Conservation (phyloP, 1,139 yeast genomes). For the Suhomyces bribrorum region DNA sequence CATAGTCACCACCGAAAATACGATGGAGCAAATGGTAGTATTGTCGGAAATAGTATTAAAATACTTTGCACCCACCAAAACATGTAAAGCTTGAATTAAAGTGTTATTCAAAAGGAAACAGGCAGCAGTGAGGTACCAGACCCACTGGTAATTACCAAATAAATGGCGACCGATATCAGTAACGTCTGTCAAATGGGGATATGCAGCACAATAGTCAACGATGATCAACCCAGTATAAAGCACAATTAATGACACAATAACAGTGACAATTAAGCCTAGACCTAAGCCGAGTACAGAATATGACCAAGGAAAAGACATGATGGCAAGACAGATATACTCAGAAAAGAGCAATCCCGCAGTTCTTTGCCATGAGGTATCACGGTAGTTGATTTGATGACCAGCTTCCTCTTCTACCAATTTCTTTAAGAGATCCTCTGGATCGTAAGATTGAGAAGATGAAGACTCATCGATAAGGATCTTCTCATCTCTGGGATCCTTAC, state of each 20-base stretch:
- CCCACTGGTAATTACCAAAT: slow-evolving; percentile 52
- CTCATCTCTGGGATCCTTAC: slow-evolving; percentile 1
- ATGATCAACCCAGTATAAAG: slow-evolving; percentile 57
- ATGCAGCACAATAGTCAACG: slow-evolving; percentile 54
- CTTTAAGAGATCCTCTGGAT: slow-evolving; percentile 13
- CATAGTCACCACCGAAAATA: slow-evolving; percentile 48
- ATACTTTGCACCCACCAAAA: slow-evolving; percentile 60
- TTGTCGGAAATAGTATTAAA: slow-evolving; percentile 54
- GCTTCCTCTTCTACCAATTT: slow-evolving; percentile 22
- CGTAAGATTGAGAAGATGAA: slow-evolving; percentile 5
- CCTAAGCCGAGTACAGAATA: slow-evolving; percentile 59
- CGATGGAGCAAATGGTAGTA: slow-evolving; percentile 53
- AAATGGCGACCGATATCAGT: slow-evolving; percentile 63
- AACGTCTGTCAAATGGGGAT: slow-evolving; percentile 53
- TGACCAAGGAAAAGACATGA: slow-evolving; percentile 67
- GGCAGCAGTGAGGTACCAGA: slow-evolving; percentile 59
- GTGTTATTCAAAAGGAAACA: slow-evolving; percentile 57
- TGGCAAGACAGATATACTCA: slow-evolving; percentile 63
- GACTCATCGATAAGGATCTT: slow-evolving; percentile 6
- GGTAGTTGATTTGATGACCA: slow-evolving; percentile 43
- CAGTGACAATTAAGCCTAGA: slow-evolving; percentile 58
- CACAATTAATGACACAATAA: slow-evolving; percentile 51
- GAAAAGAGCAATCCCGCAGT: slow-evolving; percentile 60
- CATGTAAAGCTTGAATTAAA: slow-evolving; percentile 60
- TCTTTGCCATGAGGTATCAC: slow-evolving; percentile 57